Conservation (phyloP, 1,284 basidiomycete genomes). For the Marasmius oreades region DNA sequence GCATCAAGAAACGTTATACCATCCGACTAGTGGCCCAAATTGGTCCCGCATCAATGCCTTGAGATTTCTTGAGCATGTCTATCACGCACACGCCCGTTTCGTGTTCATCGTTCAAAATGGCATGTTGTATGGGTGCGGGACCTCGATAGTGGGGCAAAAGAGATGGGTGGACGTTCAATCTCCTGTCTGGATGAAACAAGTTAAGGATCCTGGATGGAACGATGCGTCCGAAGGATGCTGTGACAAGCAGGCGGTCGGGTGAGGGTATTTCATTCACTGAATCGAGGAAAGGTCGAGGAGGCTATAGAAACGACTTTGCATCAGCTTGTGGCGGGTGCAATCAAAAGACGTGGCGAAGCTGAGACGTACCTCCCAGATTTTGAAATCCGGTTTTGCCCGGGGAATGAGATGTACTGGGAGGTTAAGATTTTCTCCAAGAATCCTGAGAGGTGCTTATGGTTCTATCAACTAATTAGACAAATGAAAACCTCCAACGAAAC, state of each 20-base stretch:
- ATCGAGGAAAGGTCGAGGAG: no score
- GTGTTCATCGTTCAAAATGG: slow-evolving; percentile 60
- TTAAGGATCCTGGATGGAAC: slow-evolving; percentile 65
- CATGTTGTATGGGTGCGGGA: slow-evolving; percentile 89
- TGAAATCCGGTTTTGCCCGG: slow-evolving; percentile 50
- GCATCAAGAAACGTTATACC: slow-evolving; percentile 31
- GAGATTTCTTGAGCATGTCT: slow-evolving; percentile 53
- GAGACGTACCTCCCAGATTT: slow-evolving; percentile 49
- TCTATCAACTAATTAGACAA: not conserved
- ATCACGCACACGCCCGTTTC: slow-evolving; percentile 73
- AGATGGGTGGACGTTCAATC: slow-evolving; percentile 93
- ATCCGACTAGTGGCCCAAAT: slow-evolving; percentile 47
- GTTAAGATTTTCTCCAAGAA: slow-evolving; percentile 42
- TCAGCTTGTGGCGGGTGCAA: slow-evolving; percentile 3
- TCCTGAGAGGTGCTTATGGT: slow-evolving; percentile 54
- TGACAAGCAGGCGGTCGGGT: slow-evolving; percentile 66
- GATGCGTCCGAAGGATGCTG: slow-evolving; percentile 92
- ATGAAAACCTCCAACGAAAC: not conserved
- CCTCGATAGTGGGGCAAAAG: slow-evolving; percentile 87
- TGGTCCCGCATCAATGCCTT: slow-evolving; percentile 60
- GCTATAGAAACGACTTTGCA: slow-evolving; percentile 31
- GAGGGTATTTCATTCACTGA: no score
- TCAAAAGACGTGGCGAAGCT: slow-evolving; percentile 1
- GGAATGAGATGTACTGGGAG: slow-evolving; percentile 60
- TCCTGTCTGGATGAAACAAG: slow-evolving; percentile 58